Evolutionary conservation across 352 stramenopile genomes (phyloP).

Genomic region (Pythium phragmitis): DNA sequence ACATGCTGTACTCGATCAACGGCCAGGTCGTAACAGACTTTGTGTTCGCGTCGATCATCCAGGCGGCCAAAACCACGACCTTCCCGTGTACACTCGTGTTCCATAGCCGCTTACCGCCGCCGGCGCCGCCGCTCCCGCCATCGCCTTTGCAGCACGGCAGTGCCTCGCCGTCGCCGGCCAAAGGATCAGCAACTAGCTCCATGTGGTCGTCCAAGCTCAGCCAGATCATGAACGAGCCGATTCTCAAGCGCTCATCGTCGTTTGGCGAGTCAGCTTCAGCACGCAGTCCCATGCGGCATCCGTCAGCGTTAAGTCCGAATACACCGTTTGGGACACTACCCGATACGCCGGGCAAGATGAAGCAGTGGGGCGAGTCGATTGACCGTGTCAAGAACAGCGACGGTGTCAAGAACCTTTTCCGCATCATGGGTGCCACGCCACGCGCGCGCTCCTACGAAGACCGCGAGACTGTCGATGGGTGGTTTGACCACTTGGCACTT

Average conservation of each 20-base stretch:
- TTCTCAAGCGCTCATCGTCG: conserved; percentile 48
- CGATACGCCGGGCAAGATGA: conserved; percentile 34
- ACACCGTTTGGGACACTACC: conserved; percentile 18
- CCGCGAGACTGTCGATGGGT: conserved; percentile 48
- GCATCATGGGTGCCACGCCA: conserved; percentile 54
- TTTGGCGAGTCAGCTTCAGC: conserved; percentile 14
- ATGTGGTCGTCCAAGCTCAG: conserved; percentile 53
- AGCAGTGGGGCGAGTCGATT: conserved; percentile 41
- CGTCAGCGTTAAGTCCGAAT: conserved; percentile 8
- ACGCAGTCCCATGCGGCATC: conserved; percentile 12
- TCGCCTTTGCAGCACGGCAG: conserved; percentile 18
- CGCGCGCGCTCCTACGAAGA: conserved; percentile 55
- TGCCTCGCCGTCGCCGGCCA: conserved; percentile 38
- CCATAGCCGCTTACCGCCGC: conserved; percentile 35
- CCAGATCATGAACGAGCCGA: conserved; percentile 35
- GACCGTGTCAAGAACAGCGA: conserved; percentile 70
- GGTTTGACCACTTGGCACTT: conserved; percentile 58
- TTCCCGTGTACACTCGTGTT: conserved; percentile 76
- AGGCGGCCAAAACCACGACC: conserved; percentile 51
- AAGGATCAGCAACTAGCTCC: conserved; percentile 7
- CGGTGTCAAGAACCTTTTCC: conserved; percentile 73
- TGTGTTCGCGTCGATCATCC: conserved; percentile 66
- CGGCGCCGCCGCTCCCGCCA: background rate
- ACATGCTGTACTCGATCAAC: conserved; percentile 77
- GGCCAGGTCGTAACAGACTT: conserved; percentile 50